These are phyloP conservation scores for Durio zibethinus DNA, from an alignment of 345 rosid genomes.

Conservation along the genomic window DNA sequence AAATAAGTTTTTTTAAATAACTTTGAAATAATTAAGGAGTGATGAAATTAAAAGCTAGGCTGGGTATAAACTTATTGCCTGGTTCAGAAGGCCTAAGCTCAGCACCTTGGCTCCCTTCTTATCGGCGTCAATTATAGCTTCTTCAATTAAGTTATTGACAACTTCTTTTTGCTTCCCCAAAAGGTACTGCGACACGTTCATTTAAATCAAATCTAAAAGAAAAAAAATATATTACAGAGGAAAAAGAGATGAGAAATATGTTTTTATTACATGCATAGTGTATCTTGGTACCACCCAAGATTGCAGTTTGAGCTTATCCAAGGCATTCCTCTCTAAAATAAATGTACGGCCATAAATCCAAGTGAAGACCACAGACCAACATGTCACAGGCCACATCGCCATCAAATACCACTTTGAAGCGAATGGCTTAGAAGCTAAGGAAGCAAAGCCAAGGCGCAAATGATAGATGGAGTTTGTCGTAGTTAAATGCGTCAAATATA, in stretches of 20 bases:
- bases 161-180: slow-evolving; percentile 1
- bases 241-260: neutral
- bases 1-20: neutral
- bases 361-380: slow-evolving; percentile 10
- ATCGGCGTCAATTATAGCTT: slow-evolving; percentile 38
- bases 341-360: slow-evolving; percentile 18
- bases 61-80: slow-evolving; percentile 20
- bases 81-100: slow-evolving; percentile 40
- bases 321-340: slow-evolving; percentile 6
- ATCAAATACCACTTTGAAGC: slow-evolving; percentile 6
- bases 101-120: slow-evolving; percentile 32
- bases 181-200: slow-evolving; percentile 5
- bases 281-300: neutral
- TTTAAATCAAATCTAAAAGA: neutral
- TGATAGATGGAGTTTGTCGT: slow-evolving; percentile 36
- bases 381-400: slow-evolving; percentile 36
- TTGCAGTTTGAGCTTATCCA: neutral
- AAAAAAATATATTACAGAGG: neutral
- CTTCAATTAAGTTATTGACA: slow-evolving; percentile 32
- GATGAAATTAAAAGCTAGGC: neutral
- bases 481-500: slow-evolving; percentile 42
- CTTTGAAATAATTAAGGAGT: neutral
- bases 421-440: slow-evolving; percentile 35
- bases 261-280: neutral
- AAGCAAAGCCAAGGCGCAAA: slow-evolving; percentile 37